Base-by-base conservation (phyloP, 1,139 yeast genomes). In the Candida gigantensis region DNA sequence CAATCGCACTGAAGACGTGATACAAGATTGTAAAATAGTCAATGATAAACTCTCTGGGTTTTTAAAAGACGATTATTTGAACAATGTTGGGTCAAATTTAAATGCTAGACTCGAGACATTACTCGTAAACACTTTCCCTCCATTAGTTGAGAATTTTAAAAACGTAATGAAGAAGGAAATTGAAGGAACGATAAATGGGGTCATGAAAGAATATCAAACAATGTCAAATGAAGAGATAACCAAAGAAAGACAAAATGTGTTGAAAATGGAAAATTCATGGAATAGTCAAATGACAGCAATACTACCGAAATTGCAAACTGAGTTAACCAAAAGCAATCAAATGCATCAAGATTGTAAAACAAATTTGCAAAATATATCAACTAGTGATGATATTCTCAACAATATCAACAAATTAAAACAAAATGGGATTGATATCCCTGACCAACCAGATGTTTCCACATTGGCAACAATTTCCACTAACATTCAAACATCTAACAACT, bases 41-140 rank as follows among this genome's bases (percentile, higher is more conserved):
- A 44, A 48, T 32, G 46, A 44, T 12, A 46, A 48, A 34, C 34
- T 49, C 9, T 38, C 47, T 9, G 51, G 47, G 5, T 45, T 40
- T 34, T 40, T 50, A 19, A 35, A 34, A 19, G 48, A 45, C 11
- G 49, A 47, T 21, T 43, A 43, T 31, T 42, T 49, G 26, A 36
- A 36, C 5, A 18, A 33, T 5, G 28, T 50, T n/a, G 41, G 40
- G 18, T 24, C 32, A 4, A 21, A 26, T 3, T 30, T 48, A 28
- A 27, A 25, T 13, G 15, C 30, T 6, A 36, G 39, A 27, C 29
- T 49, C 13, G 35, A 34, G 14, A 35, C 36, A 7, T 5, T 46
- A 3, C 30, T 49, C 21, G 34, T 26, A 4, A 26, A 15, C 3
- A 32, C 36, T 28, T 36, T 40, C 14, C 14, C 30, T 3, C 32